Base-by-base conservation (phyloP, 2,329 filamentous ascomycete species). In the Botrytis byssoidea region DNA sequence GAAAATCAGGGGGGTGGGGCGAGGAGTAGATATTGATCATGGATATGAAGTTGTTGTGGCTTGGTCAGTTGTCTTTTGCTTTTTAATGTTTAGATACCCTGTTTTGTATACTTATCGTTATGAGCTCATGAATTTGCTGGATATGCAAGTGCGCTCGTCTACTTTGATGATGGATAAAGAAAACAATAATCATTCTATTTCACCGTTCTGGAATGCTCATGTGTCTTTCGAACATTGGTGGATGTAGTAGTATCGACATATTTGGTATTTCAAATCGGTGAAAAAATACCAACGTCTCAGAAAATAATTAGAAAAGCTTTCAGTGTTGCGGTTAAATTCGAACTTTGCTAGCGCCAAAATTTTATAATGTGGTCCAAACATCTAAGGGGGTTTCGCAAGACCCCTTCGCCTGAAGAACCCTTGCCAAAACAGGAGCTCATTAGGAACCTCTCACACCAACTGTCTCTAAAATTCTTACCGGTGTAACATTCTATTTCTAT, bases 291-390 rank as follows among this genome's bases (percentile, higher is more conserved):
- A 32, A 57, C 0, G 6, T 29, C 51, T 29, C n/a, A 18, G 16
- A 32, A 29, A 29, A 29, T 14, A 57, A 32, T 29, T 6, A 57
- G n/a, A n/a, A 18, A 8, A 71, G 72, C 5, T 88, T 88, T 80
- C 84, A 85, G 48, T n/a, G 48, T 55, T 55, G 25, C 25, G 5
- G 12, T 55, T 16, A 55, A 55, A 55, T 14, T 55, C 48, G 12
- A 55, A 55, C 48, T 55, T 55, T n/a, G 25, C 48, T 55, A n/a
- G 25, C 25, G 48, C 25, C 25, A n/a, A n/a, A 55, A n/a, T 12
- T 55, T 55, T n/a, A 55, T 55, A 55, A 16, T n/a, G 25, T 55
- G 12, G 48, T n/a, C 25, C 48, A n/a, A 55, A 55, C 1, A 55
- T 55, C 25, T 3, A 12, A 16, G 25, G 48, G 46, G 48, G 12